Conservation (phyloP, 345 rosid species). For the Arabis hirsuta region DNA sequence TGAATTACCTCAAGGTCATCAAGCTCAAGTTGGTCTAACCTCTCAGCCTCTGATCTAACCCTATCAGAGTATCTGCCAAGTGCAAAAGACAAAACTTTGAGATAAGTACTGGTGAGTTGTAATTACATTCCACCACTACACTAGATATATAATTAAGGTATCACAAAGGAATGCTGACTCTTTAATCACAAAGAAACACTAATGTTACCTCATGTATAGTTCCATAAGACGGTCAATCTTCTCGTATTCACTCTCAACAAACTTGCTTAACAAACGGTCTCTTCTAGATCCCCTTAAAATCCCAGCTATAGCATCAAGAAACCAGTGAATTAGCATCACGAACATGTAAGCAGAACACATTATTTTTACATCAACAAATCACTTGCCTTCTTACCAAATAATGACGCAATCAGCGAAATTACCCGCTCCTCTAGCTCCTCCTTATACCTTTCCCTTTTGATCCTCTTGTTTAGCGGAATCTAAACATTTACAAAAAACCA, state of each 20-base stretch:
- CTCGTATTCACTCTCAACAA: conserved; percentile 93
- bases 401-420: conserved; percentile 78
- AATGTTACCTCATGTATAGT: conserved; percentile 69
- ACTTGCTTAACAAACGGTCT: conserved; percentile 87
- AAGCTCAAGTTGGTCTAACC: conserved; percentile 69
- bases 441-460: conserved; percentile 78
- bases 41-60: conserved; percentile 75
- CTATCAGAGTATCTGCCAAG: conserved; percentile 76
- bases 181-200: conserved; percentile 8
- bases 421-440: conserved; percentile 93
- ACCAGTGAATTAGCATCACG: conserved; percentile 22
- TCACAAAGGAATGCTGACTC: background rate
- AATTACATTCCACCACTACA: background rate
- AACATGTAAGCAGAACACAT: background rate
- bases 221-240: conserved; percentile 98
- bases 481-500: conserved; percentile 40
- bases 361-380: conserved; percentile 24
- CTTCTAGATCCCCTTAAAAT: conserved; percentile 91
- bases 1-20: conserved; percentile 85
- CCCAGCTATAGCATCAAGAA: conserved; percentile 58
- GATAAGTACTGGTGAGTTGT: conserved; percentile 6
- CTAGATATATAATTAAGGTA: conserved; percentile 3
- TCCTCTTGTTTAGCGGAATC: conserved; percentile 91
- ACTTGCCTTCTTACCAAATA: conserved; percentile 85
- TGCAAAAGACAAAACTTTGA: conserved; percentile 10